Evolutionary conservation across 768 basidiomycete species (phyloP), one percentile per base, ranked within the genome.

Genomic region (Coprinopsis marcescibilis): DNA sequence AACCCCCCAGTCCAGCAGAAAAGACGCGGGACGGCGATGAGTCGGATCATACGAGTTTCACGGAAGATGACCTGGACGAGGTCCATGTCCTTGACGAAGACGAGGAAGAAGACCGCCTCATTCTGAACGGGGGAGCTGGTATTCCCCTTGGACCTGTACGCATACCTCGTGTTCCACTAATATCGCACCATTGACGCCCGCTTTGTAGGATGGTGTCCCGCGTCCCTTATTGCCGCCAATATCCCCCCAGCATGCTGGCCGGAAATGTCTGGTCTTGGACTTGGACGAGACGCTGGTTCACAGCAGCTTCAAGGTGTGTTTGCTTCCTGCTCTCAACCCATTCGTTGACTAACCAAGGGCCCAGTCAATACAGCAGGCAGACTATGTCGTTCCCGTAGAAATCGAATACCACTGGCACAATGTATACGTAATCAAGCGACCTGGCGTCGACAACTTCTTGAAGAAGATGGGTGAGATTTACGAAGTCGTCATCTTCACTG

Each of bases 391-490:
- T 2, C 96, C 96, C 3, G 96, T 99, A 20, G 96, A 98, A 67
- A 99, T 99, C 52, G 96, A 99, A 61, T 93, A 89, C 55, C 89
- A 96, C 60, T 89, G 87, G 78, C 96, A 99, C 64, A 97, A 99
- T 60, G 93, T 98, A 54, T 97, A 98, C 67, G 96, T 98, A 40
- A 89, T 98, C 66, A 98, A 98, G 66, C 85, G 96, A 42, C 96
- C 96, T 7, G 96, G 96, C 13, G 96, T 99, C 13, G 96, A 99
- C 62, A 85, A 83, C 60, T 99, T 98, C 66, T 70, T 99, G 62
- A 89, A 89, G 72, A 86, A 83, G 68, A 99, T 98, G 96, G 96
- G 96, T 29, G 93, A 98, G 64, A 83, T 97, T 36, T 99, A 95
- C 61, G 96, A 99, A 65, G 75, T 99, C 41, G 95, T 99, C 25